Conservation (phyloP, 371 early-diverging fungal genomes). For the Mortierella sp. region DNA sequence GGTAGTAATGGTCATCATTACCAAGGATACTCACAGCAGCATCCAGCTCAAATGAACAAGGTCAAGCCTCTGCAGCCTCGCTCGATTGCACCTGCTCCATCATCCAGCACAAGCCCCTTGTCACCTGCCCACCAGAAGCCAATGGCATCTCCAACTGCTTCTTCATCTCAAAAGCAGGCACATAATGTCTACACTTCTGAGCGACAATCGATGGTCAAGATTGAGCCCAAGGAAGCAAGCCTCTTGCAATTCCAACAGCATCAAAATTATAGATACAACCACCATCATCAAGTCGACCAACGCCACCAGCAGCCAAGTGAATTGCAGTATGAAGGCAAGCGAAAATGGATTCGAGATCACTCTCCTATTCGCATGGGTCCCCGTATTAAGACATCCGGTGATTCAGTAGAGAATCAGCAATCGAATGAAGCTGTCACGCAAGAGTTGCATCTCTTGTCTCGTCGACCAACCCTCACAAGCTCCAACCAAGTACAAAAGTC, state of each 20-base stretch:
- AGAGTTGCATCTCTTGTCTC: conserved; percentile 43
- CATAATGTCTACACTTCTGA: neutral
- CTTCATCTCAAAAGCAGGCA: neutral
- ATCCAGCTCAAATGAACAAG: conserved; percentile 7
- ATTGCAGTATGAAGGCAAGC: conserved; percentile 11
- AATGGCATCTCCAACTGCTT: neutral
- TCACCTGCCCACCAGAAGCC: conserved; percentile 14
- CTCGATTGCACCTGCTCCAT: conserved; percentile 34
- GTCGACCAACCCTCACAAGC: conserved; percentile 6
- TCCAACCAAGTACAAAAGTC: neutral
- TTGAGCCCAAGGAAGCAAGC: conserved; percentile 15
- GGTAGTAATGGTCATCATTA: neutral
- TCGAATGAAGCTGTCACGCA: conserved; percentile 21
- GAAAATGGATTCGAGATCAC: conserved; percentile 36
- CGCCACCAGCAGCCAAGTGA: conserved; percentile 8
- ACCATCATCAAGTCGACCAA: neutral
- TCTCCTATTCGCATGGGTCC: conserved; percentile 24
- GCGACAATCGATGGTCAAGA: conserved; percentile 7
- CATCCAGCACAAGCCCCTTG: neutral
- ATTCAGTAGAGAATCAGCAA: conserved; percentile 16
- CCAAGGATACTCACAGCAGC: conserved; percentile 6
- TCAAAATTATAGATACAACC: neutral
- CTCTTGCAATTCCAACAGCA: conserved; percentile 4
- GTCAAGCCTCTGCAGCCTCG: conserved; percentile 20
- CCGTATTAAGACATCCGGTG: conserved; percentile 13